Base-by-base conservation (phyloP, 1,284 basidiomycete species). In the Gomphus bonarii region DNA sequence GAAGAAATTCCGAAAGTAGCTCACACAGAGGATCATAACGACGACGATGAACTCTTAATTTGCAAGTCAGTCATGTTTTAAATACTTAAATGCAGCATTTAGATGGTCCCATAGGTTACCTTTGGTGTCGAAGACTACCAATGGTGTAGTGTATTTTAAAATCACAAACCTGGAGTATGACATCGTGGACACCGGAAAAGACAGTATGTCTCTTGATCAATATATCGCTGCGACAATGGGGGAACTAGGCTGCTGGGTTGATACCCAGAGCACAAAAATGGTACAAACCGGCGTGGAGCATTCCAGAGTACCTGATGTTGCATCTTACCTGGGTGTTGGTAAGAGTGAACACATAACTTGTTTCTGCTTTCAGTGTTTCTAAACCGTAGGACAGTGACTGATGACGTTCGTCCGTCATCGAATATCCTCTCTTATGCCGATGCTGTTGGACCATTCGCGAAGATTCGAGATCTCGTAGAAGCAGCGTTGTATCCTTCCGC, bases 161-260 rank as follows among this genome's bases (percentile, higher is more conserved):
- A 75, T 98, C 56, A 88, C 89, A 9, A 81, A 87, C 55, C 71
- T 97, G 22, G 82, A 90, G 38, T 80, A 84, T 63, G 82, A 83
- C 57, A 67, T 82, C 25, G 62, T 79, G 38, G 61, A 70, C n/a
- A 69, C 64, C 40, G 63, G 67, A 38, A 67, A 67, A 28, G 63
- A 67, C 36, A 62, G 62, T 43, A 61, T 60, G 1, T 61, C 63
- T 38, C 66, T 70, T 36, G 79, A 82, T 63, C 62, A 74, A 33
- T 78, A 80, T 61, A 67, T 75, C 42, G 75, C 75, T 30, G 74
- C 75, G 1, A 75, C 75, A 0, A 66, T 76, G 8, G 89, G 89
- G 8, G 82, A 91, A 65, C 68, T 94, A 7, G 95, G 95, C 0
- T 95, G 88, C 65, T 90, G 89, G 78, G 76, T 95, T 12, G 91